Evolutionary conservation across 805 yeast species (phyloP).

Genomic region (Sugiyamaella valdiviana): DNA sequence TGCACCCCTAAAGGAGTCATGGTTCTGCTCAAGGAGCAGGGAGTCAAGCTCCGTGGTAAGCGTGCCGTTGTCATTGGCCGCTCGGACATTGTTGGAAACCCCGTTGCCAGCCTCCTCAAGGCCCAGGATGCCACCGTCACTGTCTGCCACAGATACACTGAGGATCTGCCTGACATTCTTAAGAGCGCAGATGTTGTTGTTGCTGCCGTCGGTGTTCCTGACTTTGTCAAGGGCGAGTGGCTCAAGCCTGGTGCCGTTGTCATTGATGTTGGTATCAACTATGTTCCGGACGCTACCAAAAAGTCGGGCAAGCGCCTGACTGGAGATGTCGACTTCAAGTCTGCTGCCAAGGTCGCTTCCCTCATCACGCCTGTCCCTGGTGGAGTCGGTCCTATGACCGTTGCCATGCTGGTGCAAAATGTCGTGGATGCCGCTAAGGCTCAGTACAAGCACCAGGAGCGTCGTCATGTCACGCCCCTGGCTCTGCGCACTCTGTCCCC

Average conservation of each 20-base stretch:
- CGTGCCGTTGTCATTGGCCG: slow-evolving; percentile 90
- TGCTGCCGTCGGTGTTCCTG: slow-evolving; percentile 86
- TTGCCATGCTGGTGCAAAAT: slow-evolving; percentile 86
- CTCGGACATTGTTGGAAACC: slow-evolving; percentile 93
- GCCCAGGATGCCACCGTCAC: slow-evolving; percentile 81
- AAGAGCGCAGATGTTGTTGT: slow-evolving; percentile 78
- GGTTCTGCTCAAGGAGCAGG: slow-evolving; percentile 65
- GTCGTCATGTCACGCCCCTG: slow-evolving; percentile 47
- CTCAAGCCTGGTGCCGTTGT: slow-evolving; percentile 78
- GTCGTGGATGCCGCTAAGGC: slow-evolving; percentile 73
- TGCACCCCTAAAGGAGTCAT: slow-evolving; percentile 95
- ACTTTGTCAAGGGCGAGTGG: slow-evolving; percentile 82
- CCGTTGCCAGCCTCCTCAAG: slow-evolving; percentile 77
- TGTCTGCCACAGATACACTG: slow-evolving; percentile 69
- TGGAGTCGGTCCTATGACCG: slow-evolving; percentile 99
- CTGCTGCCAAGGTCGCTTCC: slow-evolving; percentile 56
- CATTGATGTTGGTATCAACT: slow-evolving; percentile 93
- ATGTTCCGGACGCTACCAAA: slow-evolving; percentile 64
- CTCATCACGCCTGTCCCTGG: slow-evolving; percentile 96
- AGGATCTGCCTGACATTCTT: slow-evolving; percentile 52
- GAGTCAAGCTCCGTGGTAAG: slow-evolving; percentile 65
- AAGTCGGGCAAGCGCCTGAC: slow-evolving; percentile 77
- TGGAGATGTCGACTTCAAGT: slow-evolving; percentile 88
- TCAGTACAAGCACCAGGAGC: slow-evolving; percentile 32
- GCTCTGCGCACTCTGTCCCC: slow-evolving; percentile 52